These are phyloP conservation scores for Yamadazyma sp. DNA, from an alignment of 805 yeast species.

Conservation along the genomic window DNA sequence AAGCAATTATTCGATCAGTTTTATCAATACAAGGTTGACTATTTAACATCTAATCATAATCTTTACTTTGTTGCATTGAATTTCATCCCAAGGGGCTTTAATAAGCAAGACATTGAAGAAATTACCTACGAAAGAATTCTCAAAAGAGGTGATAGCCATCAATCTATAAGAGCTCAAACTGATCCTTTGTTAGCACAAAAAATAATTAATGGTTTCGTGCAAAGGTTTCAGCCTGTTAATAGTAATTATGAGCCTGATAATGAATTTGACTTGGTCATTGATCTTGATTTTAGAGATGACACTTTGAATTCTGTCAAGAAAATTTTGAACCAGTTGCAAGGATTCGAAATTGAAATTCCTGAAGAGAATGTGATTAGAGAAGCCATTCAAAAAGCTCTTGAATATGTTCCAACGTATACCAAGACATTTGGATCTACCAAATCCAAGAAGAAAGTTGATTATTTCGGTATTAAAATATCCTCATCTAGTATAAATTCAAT, in stretches of 20 bases:
- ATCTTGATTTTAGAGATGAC: slow-evolving; percentile 43
- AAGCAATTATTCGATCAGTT: slow-evolving; percentile 58
- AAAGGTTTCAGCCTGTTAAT: slow-evolving; percentile 62
- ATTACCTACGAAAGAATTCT: slow-evolving; percentile 59
- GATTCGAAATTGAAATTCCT: slow-evolving; percentile 41
- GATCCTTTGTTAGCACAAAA: slow-evolving; percentile 49
- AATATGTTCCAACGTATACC: slow-evolving; percentile 49
- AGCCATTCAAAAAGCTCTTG: slow-evolving; percentile 53
- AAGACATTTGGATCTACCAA: slow-evolving; percentile 26
- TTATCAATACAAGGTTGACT: slow-evolving; percentile 37
- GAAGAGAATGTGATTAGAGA: slow-evolving; percentile 22
- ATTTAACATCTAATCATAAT: slow-evolving; percentile 34
- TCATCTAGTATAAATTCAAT: slow-evolving; percentile 4
- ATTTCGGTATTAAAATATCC: slow-evolving; percentile 10
- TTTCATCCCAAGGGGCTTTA: slow-evolving; percentile 40
- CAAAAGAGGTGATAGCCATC: slow-evolving; percentile 84
- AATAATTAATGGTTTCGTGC: slow-evolving; percentile 73
- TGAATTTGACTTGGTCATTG: slow-evolving; percentile 61
- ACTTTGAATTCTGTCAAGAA: slow-evolving; percentile 42
- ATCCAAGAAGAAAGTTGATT: slow-evolving; percentile 10
- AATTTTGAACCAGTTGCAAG: slow-evolving; percentile 22
- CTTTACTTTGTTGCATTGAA: slow-evolving; percentile 66
- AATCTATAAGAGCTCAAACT: slow-evolving; percentile 60
- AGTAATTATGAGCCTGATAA: slow-evolving; percentile 53
- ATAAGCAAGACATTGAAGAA: slow-evolving; percentile 39